Evolutionary conservation across 2,329 filamentous ascomycete genomes (phyloP).

Genomic region (Colletotrichum sp.): DNA sequence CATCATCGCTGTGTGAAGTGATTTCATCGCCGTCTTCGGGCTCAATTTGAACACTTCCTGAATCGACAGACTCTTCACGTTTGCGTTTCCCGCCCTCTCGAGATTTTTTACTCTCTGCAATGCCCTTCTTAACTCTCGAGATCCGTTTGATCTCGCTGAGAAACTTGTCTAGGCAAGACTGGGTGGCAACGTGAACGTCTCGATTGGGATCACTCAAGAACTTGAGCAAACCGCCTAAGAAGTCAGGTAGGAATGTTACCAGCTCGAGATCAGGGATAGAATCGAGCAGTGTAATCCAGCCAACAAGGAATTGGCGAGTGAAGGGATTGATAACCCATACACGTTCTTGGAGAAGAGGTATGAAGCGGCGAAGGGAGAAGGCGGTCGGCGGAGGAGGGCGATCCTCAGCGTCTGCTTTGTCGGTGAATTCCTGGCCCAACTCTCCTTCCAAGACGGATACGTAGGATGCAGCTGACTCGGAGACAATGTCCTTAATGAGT

Average conservation of each 20-base stretch:
- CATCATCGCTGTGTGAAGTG: conserved; percentile 61
- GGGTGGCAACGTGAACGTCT: conserved; percentile 94
- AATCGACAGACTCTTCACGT: conserved; percentile 72
- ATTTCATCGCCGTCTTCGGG: conserved; percentile 67
- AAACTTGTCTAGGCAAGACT: conserved; percentile 87
- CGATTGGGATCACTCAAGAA: conserved; percentile 91
- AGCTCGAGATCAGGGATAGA: conserved; percentile 97
- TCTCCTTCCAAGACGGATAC: conserved; percentile 82
- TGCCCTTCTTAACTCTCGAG: conserved; percentile 87
- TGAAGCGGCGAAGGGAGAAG: conserved; percentile 89
- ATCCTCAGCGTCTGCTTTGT: conserved; percentile 34
- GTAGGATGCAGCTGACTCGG: conserved; percentile 93
- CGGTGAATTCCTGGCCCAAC: conserved; percentile 47
- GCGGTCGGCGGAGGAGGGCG: conserved; percentile 72
- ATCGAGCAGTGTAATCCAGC: conserved; percentile 93
- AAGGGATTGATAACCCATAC: conserved; percentile 96
- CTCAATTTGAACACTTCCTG: conserved; percentile 62
- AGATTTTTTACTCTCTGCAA: conserved; percentile 82
- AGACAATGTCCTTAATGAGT: conserved; percentile 93
- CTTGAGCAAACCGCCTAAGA: conserved; percentile 85
- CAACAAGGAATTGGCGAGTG: conserved; percentile 91
- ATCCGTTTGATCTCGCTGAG: conserved; percentile 94
- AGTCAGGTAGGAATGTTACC: conserved; percentile 90
- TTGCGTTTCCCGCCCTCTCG: conserved; percentile 72
- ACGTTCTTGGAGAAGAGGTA: conserved; percentile 90